Evolutionary conservation across 176 grass and related monocot species (phyloP).

Genomic region (Rhynchospora tenuis): DNA sequence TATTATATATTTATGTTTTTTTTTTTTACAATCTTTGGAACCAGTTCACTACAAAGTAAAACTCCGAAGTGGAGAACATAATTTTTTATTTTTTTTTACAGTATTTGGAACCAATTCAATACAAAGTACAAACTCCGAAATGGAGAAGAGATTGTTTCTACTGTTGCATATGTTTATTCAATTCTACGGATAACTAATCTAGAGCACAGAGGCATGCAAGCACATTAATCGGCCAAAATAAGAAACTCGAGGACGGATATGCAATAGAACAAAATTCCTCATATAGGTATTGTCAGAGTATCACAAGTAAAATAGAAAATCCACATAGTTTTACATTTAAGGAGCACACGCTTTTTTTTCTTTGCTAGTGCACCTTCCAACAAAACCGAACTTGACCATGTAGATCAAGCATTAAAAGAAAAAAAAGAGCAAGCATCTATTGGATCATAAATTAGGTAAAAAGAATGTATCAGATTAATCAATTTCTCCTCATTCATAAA

Average conservation of each 20-base stretch:
- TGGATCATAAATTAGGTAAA: constrained; percentile 4
- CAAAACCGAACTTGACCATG: neutral
- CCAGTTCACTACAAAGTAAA: too few relatives aligned
- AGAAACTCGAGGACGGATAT: neutral
- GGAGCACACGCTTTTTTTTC: too few relatives aligned
- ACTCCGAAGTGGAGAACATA: too few relatives aligned
- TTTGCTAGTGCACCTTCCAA: neutral
- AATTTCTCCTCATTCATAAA: neutral
- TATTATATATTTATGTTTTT: neutral
- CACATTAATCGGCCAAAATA: neutral
- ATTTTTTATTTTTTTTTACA: too few relatives aligned
- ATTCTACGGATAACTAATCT: neutral
- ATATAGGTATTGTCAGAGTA: neutral
- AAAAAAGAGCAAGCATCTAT: neutral
- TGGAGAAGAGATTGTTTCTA: neutral
- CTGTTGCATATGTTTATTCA: neutral
- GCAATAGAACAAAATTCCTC: neutral
- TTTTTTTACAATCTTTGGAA: too few relatives aligned
- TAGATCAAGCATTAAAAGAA: constrained; percentile 7
- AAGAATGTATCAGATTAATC: constrained; percentile 16
- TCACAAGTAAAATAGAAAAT: neutral
- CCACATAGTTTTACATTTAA: neutral
- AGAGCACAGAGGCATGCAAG: neutral
- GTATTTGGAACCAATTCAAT: neutral
- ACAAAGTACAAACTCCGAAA: neutral